phyloP scores from a whole-genome alignment of 1,139 yeast genomes.

The Magnusiomyces suaveolens region DNA sequence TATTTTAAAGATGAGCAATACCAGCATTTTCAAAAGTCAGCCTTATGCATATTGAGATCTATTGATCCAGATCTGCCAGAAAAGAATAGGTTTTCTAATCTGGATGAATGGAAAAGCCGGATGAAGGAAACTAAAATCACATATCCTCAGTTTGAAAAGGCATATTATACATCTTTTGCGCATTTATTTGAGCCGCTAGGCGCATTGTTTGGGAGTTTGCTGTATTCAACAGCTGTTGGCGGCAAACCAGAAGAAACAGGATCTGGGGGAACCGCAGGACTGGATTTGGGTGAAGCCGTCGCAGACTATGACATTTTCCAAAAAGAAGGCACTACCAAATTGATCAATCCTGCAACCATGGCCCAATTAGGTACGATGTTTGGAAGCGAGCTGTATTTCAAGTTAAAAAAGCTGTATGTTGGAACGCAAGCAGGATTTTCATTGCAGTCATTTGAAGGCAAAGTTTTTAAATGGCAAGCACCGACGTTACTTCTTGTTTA shows the following conservation, averaged over 20 bases:
- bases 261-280: too few species aligned
- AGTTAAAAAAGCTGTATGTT: slow-evolving; percentile 54
- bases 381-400: slow-evolving; percentile 21
- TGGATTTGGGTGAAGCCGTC: too few species aligned
- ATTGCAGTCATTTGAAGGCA: slow-evolving; percentile 74
- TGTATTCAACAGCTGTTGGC: slow-evolving; percentile 9
- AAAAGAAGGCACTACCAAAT: slow-evolving; percentile 22
- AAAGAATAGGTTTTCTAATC: not conserved
- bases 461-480: slow-evolving; percentile 83
- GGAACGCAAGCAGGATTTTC: slow-evolving; percentile 80
- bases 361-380: slow-evolving; percentile 35
- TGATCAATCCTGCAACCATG: slow-evolving; percentile 37
- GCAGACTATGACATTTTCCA: too few species aligned
- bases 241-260: not conserved
- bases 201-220: slow-evolving; percentile 21
- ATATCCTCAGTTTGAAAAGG: slow-evolving; percentile 18
- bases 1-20: slow-evolving; percentile 11
- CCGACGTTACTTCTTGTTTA: slow-evolving; percentile 65
- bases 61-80: slow-evolving; percentile 14
- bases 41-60: slow-evolving; percentile 18
- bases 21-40: slow-evolving; percentile 14
- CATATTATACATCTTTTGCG: slow-evolving; percentile 18
- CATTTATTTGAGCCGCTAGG: slow-evolving; percentile 22
- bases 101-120: slow-evolving; percentile 4
- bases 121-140: slow-evolving; percentile 17